A percentile compares a stretch with the other conserved stretches of the same genome.
Evolutionary conservation across 495 filamentous ascomycete genomes (phyloP).

Genomic region (Thermochaetoides thermophila): DNA sequence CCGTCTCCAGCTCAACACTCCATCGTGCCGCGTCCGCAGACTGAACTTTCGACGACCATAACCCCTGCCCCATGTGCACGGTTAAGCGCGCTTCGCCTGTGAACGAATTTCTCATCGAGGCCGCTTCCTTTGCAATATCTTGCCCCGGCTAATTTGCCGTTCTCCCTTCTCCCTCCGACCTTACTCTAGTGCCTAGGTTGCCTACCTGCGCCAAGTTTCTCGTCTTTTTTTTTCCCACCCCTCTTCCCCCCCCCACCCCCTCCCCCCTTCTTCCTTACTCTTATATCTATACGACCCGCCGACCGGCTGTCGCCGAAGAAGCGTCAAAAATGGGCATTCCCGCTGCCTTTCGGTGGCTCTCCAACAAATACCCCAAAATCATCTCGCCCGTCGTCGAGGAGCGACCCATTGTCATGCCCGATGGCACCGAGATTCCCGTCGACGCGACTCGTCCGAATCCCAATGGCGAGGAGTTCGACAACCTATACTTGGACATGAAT

Average conservation of each 20-base stretch:
- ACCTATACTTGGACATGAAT: slow-evolving; percentile 98
- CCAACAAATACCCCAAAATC: slow-evolving; percentile 92
- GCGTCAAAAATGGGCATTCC: slow-evolving; percentile 98
- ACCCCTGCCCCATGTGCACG: neutral
- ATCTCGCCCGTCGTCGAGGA: slow-evolving; percentile 84
- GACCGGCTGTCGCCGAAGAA: too few relatives aligned
- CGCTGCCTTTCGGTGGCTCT: slow-evolving; percentile 85
- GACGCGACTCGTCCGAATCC: slow-evolving; percentile 77
- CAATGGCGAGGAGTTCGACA: slow-evolving; percentile 96
- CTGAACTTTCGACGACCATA: neutral
- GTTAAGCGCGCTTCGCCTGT: neutral
- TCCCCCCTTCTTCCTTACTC: too few relatives aligned
- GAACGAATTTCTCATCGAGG: neutral
- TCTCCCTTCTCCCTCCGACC: too few relatives aligned
- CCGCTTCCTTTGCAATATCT: neutral
- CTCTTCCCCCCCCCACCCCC: too few relatives aligned
- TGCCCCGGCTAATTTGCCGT: slow-evolving; percentile 1
- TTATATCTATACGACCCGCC: too few relatives aligned
- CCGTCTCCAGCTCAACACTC: neutral
- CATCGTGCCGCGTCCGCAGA: neutral
- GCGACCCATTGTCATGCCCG: slow-evolving; percentile 52
- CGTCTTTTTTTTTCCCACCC: too few relatives aligned
- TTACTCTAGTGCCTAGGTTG: too few relatives aligned
- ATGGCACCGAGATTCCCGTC: slow-evolving; percentile 69
- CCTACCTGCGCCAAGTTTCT: too few relatives aligned